phyloP scores from a whole-genome alignment of 805 yeast genomes.

The Metschnikowia continentalis region DNA sequence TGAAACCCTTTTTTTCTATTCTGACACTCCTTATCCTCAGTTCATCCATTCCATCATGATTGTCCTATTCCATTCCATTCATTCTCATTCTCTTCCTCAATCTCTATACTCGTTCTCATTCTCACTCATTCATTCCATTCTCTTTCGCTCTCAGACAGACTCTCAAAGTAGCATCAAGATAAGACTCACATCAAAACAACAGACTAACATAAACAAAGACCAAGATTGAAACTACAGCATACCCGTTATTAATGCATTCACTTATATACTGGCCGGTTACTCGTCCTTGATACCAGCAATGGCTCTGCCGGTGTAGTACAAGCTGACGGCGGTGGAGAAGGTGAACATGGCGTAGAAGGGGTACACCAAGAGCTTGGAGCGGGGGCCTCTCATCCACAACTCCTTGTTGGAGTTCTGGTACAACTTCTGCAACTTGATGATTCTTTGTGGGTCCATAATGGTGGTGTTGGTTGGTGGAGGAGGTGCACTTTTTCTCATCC shows the following conservation, averaged over 20 bases:
- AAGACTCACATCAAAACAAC: too few species aligned
- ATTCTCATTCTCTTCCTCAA: too few species aligned
- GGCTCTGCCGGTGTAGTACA: constrained; percentile 71
- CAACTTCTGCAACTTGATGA: constrained; percentile 41
- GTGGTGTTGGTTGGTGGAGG: constrained; percentile 1
- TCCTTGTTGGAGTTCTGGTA: constrained; percentile 40
- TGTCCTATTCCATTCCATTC: too few species aligned
- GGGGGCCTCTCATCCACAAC: constrained; percentile 44
- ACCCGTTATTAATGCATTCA: constrained; percentile 5
- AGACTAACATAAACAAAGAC: too few species aligned
- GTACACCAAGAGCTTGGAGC: constrained; percentile 63
- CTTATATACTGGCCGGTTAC: constrained; percentile 9
- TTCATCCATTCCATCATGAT: too few species aligned
- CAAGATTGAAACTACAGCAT: background rate
- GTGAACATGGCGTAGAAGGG: constrained; percentile 78
- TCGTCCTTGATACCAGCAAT: constrained; percentile 54
- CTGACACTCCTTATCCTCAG: too few species aligned
- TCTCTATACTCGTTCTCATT: too few species aligned
- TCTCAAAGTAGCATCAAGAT: too few species aligned
- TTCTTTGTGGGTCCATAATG: constrained; percentile 45
- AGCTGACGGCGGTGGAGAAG: constrained; percentile 60
- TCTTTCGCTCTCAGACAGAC: too few species aligned
- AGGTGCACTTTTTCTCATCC: constrained; percentile 15
- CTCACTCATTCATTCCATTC: too few species aligned
- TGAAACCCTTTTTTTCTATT: too few species aligned